phyloP scores from a whole-genome alignment of 2,329 filamentous ascomycete species.

The Decorospora gaudefroyi region DNA sequence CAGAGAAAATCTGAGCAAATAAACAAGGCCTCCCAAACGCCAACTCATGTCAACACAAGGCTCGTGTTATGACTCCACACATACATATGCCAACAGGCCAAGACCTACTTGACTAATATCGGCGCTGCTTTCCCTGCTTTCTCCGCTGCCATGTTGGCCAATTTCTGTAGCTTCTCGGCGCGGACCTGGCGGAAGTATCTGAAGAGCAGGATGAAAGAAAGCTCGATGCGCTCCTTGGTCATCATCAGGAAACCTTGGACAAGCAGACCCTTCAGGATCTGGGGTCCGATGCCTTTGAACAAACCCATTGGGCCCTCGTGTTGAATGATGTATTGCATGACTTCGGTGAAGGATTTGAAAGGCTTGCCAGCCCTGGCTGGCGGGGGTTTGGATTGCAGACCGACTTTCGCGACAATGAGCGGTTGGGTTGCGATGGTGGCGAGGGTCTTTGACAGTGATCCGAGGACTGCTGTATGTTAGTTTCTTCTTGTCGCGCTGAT shows the following conservation, averaged over 20 bases:
- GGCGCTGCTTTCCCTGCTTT: constrained; percentile 51
- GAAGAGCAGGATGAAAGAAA: constrained; percentile 84
- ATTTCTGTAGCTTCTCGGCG: constrained; percentile 69
- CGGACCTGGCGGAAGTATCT: constrained; percentile 75
- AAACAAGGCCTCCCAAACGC: no score
- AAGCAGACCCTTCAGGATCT: constrained; percentile 87
- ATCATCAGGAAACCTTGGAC: constrained; percentile 98
- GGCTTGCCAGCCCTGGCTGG: constrained; percentile 82
- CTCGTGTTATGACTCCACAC: background rate
- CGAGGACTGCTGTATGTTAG: constrained; percentile 66
- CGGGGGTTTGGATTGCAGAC: constrained; percentile 90
- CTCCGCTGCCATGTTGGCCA: constrained; percentile 65
- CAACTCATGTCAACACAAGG: background rate
- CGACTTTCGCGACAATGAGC: constrained; percentile 96
- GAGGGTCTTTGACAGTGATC: constrained; percentile 87
- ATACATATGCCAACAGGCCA: constrained; percentile 1
- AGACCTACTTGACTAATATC: constrained; percentile 38
- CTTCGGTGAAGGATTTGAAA: constrained; percentile 90
- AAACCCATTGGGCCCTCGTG: constrained; percentile 82
- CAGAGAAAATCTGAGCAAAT: no score
- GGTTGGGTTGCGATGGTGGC: constrained; percentile 93
- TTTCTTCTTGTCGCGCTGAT: constrained; percentile 2
- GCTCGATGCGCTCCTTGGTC: constrained; percentile 95
- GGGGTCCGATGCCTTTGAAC: constrained; percentile 95
- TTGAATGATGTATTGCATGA: constrained; percentile 91